phyloP scores from a whole-genome alignment of 768 basidiomycete species.

The Lactifluus pinguis region DNA sequence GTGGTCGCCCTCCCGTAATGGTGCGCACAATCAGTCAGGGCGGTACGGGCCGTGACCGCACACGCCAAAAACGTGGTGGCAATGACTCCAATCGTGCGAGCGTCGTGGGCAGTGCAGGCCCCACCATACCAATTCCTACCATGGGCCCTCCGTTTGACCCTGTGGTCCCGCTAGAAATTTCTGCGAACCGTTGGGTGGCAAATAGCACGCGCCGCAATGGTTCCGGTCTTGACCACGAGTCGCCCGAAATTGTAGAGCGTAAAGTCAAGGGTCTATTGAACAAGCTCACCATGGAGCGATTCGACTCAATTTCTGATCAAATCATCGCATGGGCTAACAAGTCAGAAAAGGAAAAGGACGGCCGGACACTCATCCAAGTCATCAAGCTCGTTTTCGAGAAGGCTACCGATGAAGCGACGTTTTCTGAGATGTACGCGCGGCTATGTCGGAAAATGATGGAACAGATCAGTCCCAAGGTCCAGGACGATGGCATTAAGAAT shows the following conservation, averaged over 20 bases:
- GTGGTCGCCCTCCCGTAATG: slow-evolving; percentile 48
- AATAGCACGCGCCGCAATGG: slow-evolving; percentile 36
- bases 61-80: slow-evolving; percentile 77
- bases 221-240: slow-evolving; percentile 43
- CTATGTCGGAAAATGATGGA: slow-evolving; percentile 96
- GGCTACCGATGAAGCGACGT: slow-evolving; percentile 90
- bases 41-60: slow-evolving; percentile 49
- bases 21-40: slow-evolving; percentile 48
- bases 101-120: slow-evolving; percentile 26
- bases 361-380: slow-evolving; percentile 89
- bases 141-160: slow-evolving; percentile 46
- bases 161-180: slow-evolving; percentile 64
- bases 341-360: slow-evolving; percentile 86
- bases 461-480: slow-evolving; percentile 77
- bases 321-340: slow-evolving; percentile 95
- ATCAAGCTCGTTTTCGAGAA: slow-evolving; percentile 96
- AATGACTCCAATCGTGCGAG: slow-evolving; percentile 55
- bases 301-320: slow-evolving; percentile 91
- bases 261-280: slow-evolving; percentile 90
- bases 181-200: slow-evolving; percentile 81
- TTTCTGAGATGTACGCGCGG: slow-evolving; percentile 97
- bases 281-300: slow-evolving; percentile 94
- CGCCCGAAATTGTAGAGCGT: slow-evolving; percentile 81
- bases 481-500: slow-evolving; percentile 80
- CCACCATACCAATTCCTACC: slow-evolving; percentile 15